Evolutionary conservation across 2,329 filamentous ascomycete genomes (phyloP).

Genomic region (Apiospora phragmitis): DNA sequence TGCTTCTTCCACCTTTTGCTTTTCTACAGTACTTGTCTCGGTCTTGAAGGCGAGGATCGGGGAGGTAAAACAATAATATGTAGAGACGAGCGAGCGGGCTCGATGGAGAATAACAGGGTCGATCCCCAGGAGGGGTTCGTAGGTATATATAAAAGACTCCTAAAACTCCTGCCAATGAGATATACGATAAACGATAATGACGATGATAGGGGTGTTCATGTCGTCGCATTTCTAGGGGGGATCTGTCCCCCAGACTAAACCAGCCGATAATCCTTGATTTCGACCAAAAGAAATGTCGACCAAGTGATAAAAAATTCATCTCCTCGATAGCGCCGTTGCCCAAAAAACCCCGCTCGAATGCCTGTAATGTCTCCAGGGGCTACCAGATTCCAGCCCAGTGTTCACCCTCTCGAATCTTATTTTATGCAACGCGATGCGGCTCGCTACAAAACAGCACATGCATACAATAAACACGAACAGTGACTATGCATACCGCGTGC

Average conservation of each 20-base stretch:
- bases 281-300: not conserved
- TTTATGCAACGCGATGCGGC: not conserved
- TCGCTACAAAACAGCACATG: not conserved
- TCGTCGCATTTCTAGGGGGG: not conserved
- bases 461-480: not conserved
- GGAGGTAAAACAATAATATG: no score
- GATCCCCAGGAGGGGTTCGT: not conserved
- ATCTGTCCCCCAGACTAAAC: not conserved
- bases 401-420: not conserved
- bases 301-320: not conserved
- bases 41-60: no score
- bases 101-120: not conserved
- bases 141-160: slow-evolving; percentile 3
- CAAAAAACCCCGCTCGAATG: not conserved
- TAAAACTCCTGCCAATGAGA: slow-evolving; percentile 8
- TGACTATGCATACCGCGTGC: slow-evolving; percentile 1
- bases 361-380: not conserved
- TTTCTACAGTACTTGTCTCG: not conserved
- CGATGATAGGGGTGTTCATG: not conserved
- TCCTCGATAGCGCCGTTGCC: not conserved
- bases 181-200: not conserved
- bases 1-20: not conserved
- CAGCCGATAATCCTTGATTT: not conserved
- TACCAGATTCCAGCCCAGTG: slow-evolving; percentile 13
- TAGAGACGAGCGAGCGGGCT: not conserved